Evolutionary conservation across 2,329 filamentous ascomycete genomes (phyloP), one percentile per base, ranked within the genome.

Genomic region (Nemania serpens): DNA sequence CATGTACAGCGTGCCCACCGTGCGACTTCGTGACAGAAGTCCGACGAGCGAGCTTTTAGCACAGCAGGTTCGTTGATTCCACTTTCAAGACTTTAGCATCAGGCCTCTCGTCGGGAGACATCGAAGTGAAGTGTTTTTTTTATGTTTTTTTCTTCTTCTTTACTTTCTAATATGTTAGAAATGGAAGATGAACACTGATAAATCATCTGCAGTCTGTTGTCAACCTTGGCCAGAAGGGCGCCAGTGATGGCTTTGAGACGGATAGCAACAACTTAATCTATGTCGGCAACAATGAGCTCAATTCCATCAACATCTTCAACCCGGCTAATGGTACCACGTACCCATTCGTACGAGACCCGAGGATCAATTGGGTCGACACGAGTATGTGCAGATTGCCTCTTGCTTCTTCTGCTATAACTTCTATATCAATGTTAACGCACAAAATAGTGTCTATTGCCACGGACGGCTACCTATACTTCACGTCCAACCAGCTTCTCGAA

Each of bases 401-500:
- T 13, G 2, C 15, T 5, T 18, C 13, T 46, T 20, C 12, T 17
- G 6, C 15, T 13, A 5, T 15, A 9, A 3, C 29, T 20, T 47
- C 1, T 1, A 6, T 2, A 18, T 22, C 3, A 7, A 29, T 7
- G 15, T 57, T 65, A 41, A 66, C 37, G 11, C 17, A 17, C 12
- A 11, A 7, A n/a, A 2, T 9, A 70, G 70, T 80, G 64, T 75
- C 75, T 3, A 72, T 76, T 3, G 75, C 71, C 1, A 73, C 71
- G 3, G 78, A 83, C 65, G 80, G 81, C 0, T 81, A 82, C 64
- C 66, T 83, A 1, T 84, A 84, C 67, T 84, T 83, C 63, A 84
- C 80, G 0, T 77, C 78, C 39, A 84, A 84, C 57, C 81, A 84
- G 71, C 71, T 83, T 29, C 66, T 67, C 1, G 54, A 65, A 2